phyloP scores from a whole-genome alignment of 164 flowering plant genomes.

The Macadamia tetraphylla region DNA sequence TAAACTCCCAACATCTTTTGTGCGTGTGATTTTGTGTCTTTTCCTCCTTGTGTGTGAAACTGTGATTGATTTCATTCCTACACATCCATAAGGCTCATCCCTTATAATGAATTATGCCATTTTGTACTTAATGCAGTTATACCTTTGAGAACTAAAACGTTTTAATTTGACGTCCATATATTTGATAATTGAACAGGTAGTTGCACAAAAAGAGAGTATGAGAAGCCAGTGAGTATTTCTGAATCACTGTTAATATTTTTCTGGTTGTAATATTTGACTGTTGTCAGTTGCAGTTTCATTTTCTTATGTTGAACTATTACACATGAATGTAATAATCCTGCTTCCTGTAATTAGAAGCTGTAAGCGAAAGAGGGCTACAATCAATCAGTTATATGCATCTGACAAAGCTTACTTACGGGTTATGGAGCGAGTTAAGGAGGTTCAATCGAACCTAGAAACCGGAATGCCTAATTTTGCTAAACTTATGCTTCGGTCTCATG shows the following conservation, averaged over 20 bases:
- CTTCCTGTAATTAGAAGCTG: not conserved
- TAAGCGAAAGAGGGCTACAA: not conserved
- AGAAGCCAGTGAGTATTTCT: slow-evolving; percentile 5
- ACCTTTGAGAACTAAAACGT: not conserved
- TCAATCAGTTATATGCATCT: not conserved
- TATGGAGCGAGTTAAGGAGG: slow-evolving; percentile 30
- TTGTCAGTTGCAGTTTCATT: not conserved
- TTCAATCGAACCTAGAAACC: slow-evolving; percentile 22
- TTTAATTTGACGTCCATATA: not conserved
- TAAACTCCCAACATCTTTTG: no score
- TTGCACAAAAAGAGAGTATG: slow-evolving; percentile 1
- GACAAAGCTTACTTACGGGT: slow-evolving; percentile 7
- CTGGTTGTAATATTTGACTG: not conserved
- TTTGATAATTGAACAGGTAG: slow-evolving; percentile 8
- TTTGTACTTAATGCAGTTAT: no score
- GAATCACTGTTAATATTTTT: not conserved
- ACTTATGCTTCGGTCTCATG: slow-evolving; percentile 37
- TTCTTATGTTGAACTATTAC: not conserved
- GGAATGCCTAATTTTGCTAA: slow-evolving; percentile 35
- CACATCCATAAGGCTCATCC: no score
- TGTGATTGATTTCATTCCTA: no score
- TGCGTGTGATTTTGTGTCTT: no score
- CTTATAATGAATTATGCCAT: no score
- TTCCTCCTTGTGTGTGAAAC: not conserved
- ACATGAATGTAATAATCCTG: not conserved